Base-by-base conservation (phyloP, 2,329 filamentous ascomycete species). In the Escovopsis sp. region DNA sequence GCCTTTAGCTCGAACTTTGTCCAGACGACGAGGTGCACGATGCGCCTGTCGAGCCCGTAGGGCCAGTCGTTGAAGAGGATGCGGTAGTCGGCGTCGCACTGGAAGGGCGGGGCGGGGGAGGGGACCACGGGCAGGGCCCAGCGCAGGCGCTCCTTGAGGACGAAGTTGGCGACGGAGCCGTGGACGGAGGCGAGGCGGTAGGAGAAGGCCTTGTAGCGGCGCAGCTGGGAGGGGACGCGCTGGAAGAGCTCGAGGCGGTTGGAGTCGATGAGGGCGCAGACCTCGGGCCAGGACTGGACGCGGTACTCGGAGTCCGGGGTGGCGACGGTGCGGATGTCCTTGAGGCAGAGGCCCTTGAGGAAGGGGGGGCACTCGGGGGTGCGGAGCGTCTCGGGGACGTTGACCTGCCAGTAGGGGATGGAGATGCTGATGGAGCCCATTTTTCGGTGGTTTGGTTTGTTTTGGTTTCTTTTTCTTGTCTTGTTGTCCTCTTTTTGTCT, bases 31-130 rank as follows among this genome's bases (percentile, higher is more conserved):
- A 95, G 67, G 57, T 95, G 89, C 13, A 84, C 74, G 48, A 94
- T 88, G 40, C 73, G 70, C 37, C 66, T 56, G 51, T 91, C 85
- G 41, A 95, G 69, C 0, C 85, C 87, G 54, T 95, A 96, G 1
- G 89, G 89, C 84, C 87, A 95, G 68, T 96, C 88, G 56, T 96
- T 96, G 62, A 74, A 76, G 34, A 94, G 60, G 38, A 94, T 79
- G 58, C 78, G 86, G 52, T 80, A 63, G 53, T 91, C 81, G 9
- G 66, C 64, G 1, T 59, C 59, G 41, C 49, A 53, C 47, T 64
- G 60, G 47, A 76, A 71, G 20, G 20, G 20, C 0, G 67, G 67
- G 20, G 41, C 47, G 14, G 52, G 54, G 4, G 52, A 48, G 8
- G 61, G 42, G 33, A 43, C 41, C 13, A 70, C 51, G 1, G 67